A percentile compares a stretch with the other conserved stretches of the same genome.
phyloP scores from a whole-genome alignment of 345 rosid species.

The Gossypium raimondii region DNA sequence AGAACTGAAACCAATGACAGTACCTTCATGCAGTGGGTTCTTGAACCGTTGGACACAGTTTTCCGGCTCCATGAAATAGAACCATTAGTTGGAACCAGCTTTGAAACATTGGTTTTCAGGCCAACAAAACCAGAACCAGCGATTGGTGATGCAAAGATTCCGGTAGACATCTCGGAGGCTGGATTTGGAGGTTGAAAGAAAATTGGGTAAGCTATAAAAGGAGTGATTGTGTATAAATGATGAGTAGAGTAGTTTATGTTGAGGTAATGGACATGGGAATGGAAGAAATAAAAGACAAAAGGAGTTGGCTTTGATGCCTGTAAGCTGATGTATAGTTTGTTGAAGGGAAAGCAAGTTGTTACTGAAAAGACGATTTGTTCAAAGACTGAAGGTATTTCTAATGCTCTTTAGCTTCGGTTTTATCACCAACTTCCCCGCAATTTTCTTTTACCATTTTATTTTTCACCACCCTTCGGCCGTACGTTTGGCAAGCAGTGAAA shows the following conservation, averaged over 20 bases:
- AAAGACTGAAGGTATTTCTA: conserved; percentile 15
- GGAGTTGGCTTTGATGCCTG: conserved; percentile 11
- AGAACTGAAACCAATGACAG: not conserved
- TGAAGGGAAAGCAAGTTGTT: not conserved
- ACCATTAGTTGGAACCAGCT: conserved; percentile 29
- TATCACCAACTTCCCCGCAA: conserved; percentile 5
- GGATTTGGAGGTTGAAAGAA: not conserved
- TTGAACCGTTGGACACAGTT: conserved; percentile 57
- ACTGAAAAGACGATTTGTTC: conserved; percentile 1
- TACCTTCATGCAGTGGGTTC: conserved; percentile 60
- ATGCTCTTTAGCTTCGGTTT: conserved; percentile 22
- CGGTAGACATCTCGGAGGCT: conserved; percentile 36
- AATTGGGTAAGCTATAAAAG: not conserved
- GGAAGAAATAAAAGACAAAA: conserved; percentile 10
- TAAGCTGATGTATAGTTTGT: conserved; percentile 30
- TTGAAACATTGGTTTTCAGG: conserved; percentile 27
- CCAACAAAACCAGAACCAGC: conserved; percentile 31
- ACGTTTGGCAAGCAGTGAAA: conserved; percentile 8
- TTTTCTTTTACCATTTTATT: not conserved
- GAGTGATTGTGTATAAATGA: not conserved
- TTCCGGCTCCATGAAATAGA: conserved; percentile 38
- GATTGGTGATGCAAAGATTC: conserved; percentile 35
- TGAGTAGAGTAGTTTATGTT: not conserved
- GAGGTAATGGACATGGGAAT: not conserved
- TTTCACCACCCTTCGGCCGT: not conserved